Conservation (phyloP, 1,284 basidiomycete species). For the Malassezia vespertilionis region DNA sequence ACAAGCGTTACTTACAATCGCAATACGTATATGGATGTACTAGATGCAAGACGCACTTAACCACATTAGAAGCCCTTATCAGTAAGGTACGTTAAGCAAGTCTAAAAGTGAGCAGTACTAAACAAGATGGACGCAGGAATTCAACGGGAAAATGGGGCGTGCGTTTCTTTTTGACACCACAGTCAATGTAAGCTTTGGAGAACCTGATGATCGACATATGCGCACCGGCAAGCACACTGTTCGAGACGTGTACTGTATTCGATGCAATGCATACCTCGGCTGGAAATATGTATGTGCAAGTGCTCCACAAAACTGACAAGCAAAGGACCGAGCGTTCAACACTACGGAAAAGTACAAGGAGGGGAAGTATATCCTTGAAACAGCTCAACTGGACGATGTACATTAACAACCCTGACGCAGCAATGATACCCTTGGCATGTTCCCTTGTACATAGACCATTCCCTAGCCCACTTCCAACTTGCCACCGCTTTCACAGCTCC, state of each 20-base stretch:
- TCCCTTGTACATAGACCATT: too few species aligned
- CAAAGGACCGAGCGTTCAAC: conserved; percentile 80
- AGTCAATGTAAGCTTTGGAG: conserved; percentile 76
- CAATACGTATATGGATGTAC: conserved; percentile 76
- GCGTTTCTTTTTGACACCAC: conserved; percentile 86
- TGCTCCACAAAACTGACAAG: background rate
- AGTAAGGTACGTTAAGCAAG: conserved; percentile 53
- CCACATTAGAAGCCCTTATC: conserved; percentile 81
- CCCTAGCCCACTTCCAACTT: too few species aligned
- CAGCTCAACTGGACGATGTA: conserved; percentile 47
- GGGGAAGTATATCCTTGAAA: conserved; percentile 92
- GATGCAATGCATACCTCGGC: conserved; percentile 72
- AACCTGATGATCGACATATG: conserved; percentile 83
- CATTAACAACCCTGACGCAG: conserved; percentile 3
- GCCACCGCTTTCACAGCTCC: too few species aligned
- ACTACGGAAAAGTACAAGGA: conserved; percentile 90
- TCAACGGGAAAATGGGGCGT: conserved; percentile 74
- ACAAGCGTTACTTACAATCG: conserved; percentile 74
- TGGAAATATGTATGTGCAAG: conserved; percentile 84
- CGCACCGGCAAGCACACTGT: conserved; percentile 93
- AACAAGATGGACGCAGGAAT: conserved; percentile 38
- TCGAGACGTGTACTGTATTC: conserved; percentile 81
- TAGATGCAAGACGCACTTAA: conserved; percentile 81
- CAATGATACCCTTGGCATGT: too few species aligned
- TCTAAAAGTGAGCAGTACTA: too few species aligned